Percentiles rank a stretch among this genome's conserved stretches.
phyloP scores from a whole-genome alignment of 2,329 filamentous ascomycete genomes.

The Colletotrichum somersetense region DNA sequence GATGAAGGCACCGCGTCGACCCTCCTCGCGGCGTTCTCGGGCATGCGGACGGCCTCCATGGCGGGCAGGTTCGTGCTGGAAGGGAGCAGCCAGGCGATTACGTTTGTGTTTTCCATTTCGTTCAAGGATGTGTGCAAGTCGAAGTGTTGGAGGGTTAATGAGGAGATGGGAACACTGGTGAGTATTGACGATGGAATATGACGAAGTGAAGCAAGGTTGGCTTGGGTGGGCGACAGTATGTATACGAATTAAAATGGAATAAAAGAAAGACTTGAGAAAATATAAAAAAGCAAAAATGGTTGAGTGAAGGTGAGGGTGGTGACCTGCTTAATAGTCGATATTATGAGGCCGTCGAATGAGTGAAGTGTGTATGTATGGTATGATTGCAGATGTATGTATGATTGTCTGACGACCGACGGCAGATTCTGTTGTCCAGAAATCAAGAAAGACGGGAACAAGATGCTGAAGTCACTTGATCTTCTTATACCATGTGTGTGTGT shows the following conservation, averaged over 20 bases:
- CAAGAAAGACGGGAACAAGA: conserved; percentile 6
- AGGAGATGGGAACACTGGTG: background rate
- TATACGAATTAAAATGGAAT: background rate
- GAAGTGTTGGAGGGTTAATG: background rate
- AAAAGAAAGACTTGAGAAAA: too few relatives aligned
- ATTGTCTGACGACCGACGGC: background rate
- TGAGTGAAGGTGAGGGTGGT: conserved; percentile 19
- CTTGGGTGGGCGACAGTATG: background rate
- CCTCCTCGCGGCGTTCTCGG: conserved; percentile 32
- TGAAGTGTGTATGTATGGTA: background rate
- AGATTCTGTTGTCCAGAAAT: conserved; percentile 15
- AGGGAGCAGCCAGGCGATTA: conserved; percentile 42
- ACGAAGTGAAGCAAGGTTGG: background rate
- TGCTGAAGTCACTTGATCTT: conserved; percentile 36
- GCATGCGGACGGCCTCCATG: conserved; percentile 36
- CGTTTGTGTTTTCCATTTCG: conserved; percentile 36
- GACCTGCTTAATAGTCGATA: conserved; percentile 3
- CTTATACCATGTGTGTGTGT: conserved; percentile 26
- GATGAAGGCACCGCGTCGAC: conserved; percentile 30
- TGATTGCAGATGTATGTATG: background rate
- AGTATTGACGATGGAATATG: background rate
- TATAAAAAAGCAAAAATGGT: background rate
- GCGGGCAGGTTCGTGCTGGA: conserved; percentile 40
- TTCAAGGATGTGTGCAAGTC: conserved; percentile 1
- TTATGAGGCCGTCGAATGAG: conserved; percentile 26